These are phyloP conservation scores for Dimocarpus longan DNA, from an alignment of 345 rosid species.

Conservation along the genomic window DNA sequence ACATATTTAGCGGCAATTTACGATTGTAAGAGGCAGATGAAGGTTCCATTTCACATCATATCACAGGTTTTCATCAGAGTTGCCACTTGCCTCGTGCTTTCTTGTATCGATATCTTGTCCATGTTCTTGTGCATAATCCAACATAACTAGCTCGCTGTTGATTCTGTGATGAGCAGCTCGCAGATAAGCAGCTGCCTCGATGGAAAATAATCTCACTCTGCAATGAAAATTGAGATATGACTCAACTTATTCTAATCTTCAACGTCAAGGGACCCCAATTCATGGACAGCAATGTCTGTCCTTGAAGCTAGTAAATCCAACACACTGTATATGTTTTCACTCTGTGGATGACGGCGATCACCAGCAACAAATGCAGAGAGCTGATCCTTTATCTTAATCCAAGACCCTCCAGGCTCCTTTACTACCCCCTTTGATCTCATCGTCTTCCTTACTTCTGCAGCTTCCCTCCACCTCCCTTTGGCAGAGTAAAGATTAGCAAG, in stretches of 20 bases:
- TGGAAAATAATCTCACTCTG: background rate
- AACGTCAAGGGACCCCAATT: constrained; percentile 32
- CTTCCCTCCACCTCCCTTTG: constrained; percentile 78
- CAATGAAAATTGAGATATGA: constrained; percentile 14
- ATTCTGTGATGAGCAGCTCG: background rate
- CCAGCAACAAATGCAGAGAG: constrained; percentile 68
- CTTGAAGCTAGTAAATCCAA: constrained; percentile 48
- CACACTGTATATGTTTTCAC: constrained; percentile 52
- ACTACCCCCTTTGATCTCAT: constrained; percentile 74
- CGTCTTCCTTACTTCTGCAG: constrained; percentile 63
- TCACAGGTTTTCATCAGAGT: background rate
- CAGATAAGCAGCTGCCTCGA: background rate
- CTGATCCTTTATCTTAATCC: constrained; percentile 60
- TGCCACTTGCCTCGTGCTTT: background rate
- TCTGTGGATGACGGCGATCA: constrained; percentile 55
- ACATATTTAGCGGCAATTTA: background rate
- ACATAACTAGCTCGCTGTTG: background rate
- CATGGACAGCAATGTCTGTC: constrained; percentile 33
- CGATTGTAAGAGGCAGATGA: background rate
- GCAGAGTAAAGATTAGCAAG: constrained; percentile 76
- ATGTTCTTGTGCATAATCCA: background rate
- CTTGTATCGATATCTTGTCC: background rate
- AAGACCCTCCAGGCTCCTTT: constrained; percentile 92
- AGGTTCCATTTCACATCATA: background rate
- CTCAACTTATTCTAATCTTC: constrained; percentile 23